These are phyloP conservation scores for Rhypophila decipiens DNA, from an alignment of 495 filamentous ascomycete species.

Conservation along the genomic window DNA sequence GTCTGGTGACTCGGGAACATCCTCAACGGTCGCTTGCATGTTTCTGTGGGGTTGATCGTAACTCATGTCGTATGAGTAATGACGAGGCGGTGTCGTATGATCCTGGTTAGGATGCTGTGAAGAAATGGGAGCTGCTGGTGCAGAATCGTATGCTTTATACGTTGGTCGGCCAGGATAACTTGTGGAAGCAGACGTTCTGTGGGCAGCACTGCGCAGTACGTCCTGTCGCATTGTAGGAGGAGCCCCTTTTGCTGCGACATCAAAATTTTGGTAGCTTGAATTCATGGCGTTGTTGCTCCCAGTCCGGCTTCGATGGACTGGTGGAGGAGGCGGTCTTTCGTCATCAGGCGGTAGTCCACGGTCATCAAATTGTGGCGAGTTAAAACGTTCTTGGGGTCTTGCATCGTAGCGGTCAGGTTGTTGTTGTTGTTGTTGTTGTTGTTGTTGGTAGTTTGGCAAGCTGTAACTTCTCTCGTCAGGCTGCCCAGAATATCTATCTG, in stretches of 20 bases:
- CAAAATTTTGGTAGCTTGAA: conserved; percentile 25
- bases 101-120: conserved; percentile 25
- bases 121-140: conserved; percentile 24
- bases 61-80: conserved; percentile 43
- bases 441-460: conserved; percentile 16
- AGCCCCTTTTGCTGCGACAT: conserved; percentile 23
- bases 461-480: conserved; percentile 23
- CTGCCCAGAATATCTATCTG: conserved; percentile 23
- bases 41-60: conserved; percentile 39
- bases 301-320: conserved; percentile 36
- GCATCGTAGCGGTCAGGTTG: conserved; percentile 17
- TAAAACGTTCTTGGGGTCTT: conserved; percentile 11
- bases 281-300: conserved; percentile 30
- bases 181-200: conserved; percentile 33
- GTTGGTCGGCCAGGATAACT: conserved; percentile 41
- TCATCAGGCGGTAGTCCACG: conserved; percentile 13
- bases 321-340: conserved; percentile 40
- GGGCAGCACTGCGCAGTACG: conserved; percentile 41
- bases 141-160: conserved; percentile 40
- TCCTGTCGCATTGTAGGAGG: conserved; percentile 41
- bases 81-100: conserved; percentile 29
- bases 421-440: conserved; percentile 13
- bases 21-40: conserved; percentile 66
- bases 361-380: conserved; percentile 14
- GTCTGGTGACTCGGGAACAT: conserved; percentile 50